Percentiles rank a stretch among this genome's conserved stretches.
phyloP scores from a whole-genome alignment of 2,329 filamentous ascomycete species.

The Pseudonectria foliicola region DNA sequence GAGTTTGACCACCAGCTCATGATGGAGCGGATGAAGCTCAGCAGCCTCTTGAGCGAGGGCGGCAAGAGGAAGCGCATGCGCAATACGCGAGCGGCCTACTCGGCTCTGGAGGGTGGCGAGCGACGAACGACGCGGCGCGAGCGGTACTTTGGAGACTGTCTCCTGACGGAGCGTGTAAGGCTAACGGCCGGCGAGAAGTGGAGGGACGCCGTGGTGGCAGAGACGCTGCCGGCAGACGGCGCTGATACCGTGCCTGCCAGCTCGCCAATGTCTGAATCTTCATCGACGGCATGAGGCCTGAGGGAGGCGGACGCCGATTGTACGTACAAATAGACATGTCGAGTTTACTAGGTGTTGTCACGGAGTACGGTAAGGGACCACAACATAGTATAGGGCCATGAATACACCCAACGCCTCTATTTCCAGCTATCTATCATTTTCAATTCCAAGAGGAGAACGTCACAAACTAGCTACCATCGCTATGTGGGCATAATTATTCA shows the following conservation, averaged over 20 bases:
- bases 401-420: too few relatives aligned
- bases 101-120: slow-evolving; percentile 68
- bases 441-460: too few relatives aligned
- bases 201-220: slow-evolving; percentile 22
- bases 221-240: slow-evolving; percentile 8
- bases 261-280: slow-evolving; percentile 10
- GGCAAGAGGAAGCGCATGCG: slow-evolving; percentile 48
- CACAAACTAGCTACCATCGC: too few relatives aligned
- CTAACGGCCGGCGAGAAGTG: slow-evolving; percentile 49
- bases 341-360: too few relatives aligned
- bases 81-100: slow-evolving; percentile 67
- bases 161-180: slow-evolving; percentile 57
- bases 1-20: slow-evolving; percentile 67
- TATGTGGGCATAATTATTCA: too few relatives aligned
- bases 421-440: too few relatives aligned
- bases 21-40: slow-evolving; percentile 55
- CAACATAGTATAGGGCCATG: not conserved
- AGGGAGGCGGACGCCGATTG: too few relatives aligned
- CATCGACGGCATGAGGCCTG: slow-evolving; percentile 3
- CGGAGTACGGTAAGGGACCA: not conserved
- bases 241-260: slow-evolving; percentile 9
- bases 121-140: slow-evolving; percentile 61
- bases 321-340: too few relatives aligned
- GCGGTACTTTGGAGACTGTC: slow-evolving; percentile 58
- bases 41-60: slow-evolving; percentile 55